phyloP scores from a whole-genome alignment of 768 basidiomycete species.

The Mycena sanguinolenta region DNA sequence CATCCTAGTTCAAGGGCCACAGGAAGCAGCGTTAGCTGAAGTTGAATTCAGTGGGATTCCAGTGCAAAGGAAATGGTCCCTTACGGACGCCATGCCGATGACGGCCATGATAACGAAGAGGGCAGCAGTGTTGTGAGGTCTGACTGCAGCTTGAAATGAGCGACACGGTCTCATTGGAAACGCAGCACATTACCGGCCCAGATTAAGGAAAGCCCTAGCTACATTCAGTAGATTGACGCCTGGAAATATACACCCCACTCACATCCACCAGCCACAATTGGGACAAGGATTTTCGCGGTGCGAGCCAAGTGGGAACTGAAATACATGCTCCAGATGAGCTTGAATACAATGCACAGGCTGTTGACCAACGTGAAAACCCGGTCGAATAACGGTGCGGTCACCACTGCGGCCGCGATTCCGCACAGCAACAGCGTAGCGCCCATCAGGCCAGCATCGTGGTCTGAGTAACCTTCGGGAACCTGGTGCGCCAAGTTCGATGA shows the following conservation, averaged over 20 bases:
- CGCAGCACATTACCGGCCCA: slow-evolving; percentile 9
- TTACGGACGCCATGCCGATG: slow-evolving; percentile 68
- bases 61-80: background rate
- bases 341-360: background rate
- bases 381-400: slow-evolving; percentile 83
- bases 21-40: slow-evolving; percentile 74
- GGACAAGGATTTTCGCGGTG: slow-evolving; percentile 69
- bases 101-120: slow-evolving; percentile 78
- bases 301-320: slow-evolving; percentile 66
- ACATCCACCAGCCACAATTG: slow-evolving; percentile 74
- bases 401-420: slow-evolving; percentile 75
- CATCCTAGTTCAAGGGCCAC: slow-evolving; percentile 84
- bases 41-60: background rate
- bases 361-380: slow-evolving; percentile 71
- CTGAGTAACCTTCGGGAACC: slow-evolving; percentile 67
- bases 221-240: background rate
- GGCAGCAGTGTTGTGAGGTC: slow-evolving; percentile 67
- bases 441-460: slow-evolving; percentile 72
- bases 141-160: slow-evolving; percentile 57
- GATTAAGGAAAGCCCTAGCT: slow-evolving; percentile 21
- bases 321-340: background rate
- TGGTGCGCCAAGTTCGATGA: background rate
- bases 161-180: background rate
- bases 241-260: slow-evolving; percentile 53
- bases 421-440: slow-evolving; percentile 75